Evolutionary conservation across 2,329 filamentous ascomycete species (phyloP), one percentile per base, ranked within the genome.

Genomic region (Microsporum ferrugineum): DNA sequence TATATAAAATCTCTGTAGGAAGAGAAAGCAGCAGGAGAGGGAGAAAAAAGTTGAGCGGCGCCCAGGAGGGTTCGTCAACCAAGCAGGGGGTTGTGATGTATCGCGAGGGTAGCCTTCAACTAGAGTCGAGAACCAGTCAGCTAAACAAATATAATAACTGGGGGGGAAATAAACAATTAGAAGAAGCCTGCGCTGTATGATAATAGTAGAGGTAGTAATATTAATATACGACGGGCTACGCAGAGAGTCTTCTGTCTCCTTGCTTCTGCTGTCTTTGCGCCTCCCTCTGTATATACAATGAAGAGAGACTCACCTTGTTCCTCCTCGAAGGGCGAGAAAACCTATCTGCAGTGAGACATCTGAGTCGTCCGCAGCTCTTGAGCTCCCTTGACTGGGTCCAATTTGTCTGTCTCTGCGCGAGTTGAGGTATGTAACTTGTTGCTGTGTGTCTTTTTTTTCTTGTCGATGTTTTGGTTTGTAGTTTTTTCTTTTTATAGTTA

Each of bases 41-140:
- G 38, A 39, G 38, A 14, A 39, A 31, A 8, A 27, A 10, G 47
- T 5, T 8, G 36, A 39, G 38, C 8, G 17, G 17, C 17, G 17
- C 1, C 17, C 17, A 39, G 38, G 38, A 39, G 38, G 39, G 39
- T 14, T 41, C 39, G 39, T 41, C 39, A n/a, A 41, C 39, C 12
- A n/a, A 5, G 17, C 39, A 41, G 39, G 39, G 17, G 39, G 39
- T n/a, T 47, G n/a, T 29, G 51, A 55, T 55, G 51, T 55, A 55
- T 55, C 33, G 51, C 51, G 51, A 55, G 51, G 51, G 51, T 55
- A 55, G 31, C 51, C 51, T 55, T 55, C 45, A 55, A 33, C 51
- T 55, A n/a, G 31, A 6, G 31, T 6, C 14, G 33, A 34, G 51
- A 34, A 34, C 31, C 8, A 8, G 31, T 55, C 51, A 55, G 51